Base-by-base conservation (phyloP, 148 eudicot species). In the Spergularia bocconei region DNA sequence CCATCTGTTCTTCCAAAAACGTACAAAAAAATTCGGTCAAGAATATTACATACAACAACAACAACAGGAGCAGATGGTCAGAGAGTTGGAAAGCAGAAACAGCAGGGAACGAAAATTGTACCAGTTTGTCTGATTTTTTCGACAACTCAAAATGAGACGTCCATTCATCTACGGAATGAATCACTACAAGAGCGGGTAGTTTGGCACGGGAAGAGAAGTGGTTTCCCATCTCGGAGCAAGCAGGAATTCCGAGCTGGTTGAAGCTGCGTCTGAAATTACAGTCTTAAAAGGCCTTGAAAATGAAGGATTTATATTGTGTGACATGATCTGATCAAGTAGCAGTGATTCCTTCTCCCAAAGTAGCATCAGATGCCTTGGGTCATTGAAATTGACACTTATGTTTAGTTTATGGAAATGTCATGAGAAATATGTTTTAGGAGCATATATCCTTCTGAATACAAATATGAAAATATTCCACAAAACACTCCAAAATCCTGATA, bases 91-190 rank as follows among this genome's bases (percentile, higher is more conserved):
- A 38, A 36, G 19, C 59, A 58, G 50, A 72, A 9, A 67, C 2
- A 48, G 14, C 29, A 11, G 11, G 12, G 2, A 54, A 15, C 66
- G 53, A 29, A 50, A 58, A 54, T 53, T 53, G 13, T 52, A 89
- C 97, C 87, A 92, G 85, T 79, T 90, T 90, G 77, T 76, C 57
- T 12, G 91, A 83, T 47, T 58, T 64, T 68, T 60, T 80, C 3
- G 77, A 80, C 48, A 62, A 59, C 50, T 80, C 83, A 20, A 65
- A 80, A 41, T 57, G 71, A 15, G 83, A 13, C 14, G 58, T 67
- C 83, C 83, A 81, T 9, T 81, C 64, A 11, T 81, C 83, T 20
- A 71, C 20, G 0, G 80, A 76, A 38, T 81, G 77, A 62, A 81
- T 54, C 2, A 39, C 77, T 15, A 67, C 23, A 19, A 76, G 77